These are phyloP conservation scores for Tylopilus sp. DNA, from an alignment of 768 basidiomycete genomes.

Conservation along the genomic window DNA sequence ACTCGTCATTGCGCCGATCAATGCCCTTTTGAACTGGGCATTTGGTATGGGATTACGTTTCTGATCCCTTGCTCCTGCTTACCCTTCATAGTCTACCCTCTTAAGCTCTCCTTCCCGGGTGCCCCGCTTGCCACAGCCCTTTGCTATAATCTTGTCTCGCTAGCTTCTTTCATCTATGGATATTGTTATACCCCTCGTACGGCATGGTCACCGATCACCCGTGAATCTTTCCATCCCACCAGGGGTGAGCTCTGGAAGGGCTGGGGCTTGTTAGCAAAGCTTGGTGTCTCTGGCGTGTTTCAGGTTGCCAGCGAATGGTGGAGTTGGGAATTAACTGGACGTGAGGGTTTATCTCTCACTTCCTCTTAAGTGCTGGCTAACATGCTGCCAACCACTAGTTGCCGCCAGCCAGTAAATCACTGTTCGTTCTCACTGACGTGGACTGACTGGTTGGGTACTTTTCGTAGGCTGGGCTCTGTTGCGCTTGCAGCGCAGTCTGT, in stretches of 20 bases:
- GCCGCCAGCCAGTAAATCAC: constrained; percentile 49
- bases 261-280: constrained; percentile 63
- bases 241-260: constrained; percentile 59
- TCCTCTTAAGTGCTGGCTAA: not conserved
- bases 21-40: constrained; percentile 76
- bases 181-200: constrained; percentile 57
- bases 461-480: constrained; percentile 66
- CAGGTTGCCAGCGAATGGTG: constrained; percentile 95
- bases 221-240: constrained; percentile 41
- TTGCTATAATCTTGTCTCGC: constrained; percentile 81
- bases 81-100: constrained; percentile 35
- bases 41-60: constrained; percentile 52
- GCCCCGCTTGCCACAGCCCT: constrained; percentile 89
- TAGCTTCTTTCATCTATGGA: constrained; percentile 61
- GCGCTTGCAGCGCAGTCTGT: constrained; percentile 88
- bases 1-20: constrained; percentile 79
- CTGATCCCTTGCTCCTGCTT: not conserved
- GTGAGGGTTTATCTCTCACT: constrained; percentile 14
- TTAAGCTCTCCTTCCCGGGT: constrained; percentile 86
- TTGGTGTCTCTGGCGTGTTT: constrained; percentile 79
- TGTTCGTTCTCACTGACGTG: not conserved
- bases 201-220: constrained; percentile 63
- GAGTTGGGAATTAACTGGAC: constrained; percentile 87
- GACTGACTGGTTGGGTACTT: constrained; percentile 10
- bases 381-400: constrained; percentile 28